These are phyloP conservation scores for Physcia stellaris DNA, from an alignment of 495 filamentous ascomycete genomes.

Conservation along the genomic window DNA sequence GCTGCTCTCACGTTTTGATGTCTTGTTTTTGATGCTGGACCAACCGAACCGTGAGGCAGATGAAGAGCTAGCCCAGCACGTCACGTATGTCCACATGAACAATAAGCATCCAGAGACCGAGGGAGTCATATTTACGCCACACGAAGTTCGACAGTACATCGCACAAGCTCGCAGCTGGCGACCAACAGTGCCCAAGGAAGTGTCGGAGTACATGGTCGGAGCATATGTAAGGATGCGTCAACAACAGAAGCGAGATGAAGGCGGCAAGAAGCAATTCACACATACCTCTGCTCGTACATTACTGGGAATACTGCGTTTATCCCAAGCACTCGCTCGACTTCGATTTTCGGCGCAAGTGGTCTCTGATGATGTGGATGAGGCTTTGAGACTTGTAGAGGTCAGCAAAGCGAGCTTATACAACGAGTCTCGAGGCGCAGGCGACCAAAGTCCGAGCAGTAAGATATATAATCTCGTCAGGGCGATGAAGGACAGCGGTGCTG, in stretches of 20 bases:
- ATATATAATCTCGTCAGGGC: constrained; percentile 88
- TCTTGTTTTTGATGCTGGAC: constrained; percentile 93
- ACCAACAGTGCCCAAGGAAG: constrained; percentile 64
- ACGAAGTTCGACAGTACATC: constrained; percentile 90
- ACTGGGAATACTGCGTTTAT: constrained; percentile 79
- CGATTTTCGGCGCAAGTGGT: constrained; percentile 73
- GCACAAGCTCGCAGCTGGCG: constrained; percentile 82
- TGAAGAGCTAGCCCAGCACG: constrained; percentile 88
- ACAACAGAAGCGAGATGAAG: constrained; percentile 78
- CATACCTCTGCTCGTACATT: constrained; percentile 89
- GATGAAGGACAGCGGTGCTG: constrained; percentile 70
- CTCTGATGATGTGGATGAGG: constrained; percentile 91
- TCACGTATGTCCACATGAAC: constrained; percentile 96
- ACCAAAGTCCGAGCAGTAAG: constrained; percentile 71
- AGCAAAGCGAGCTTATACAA: constrained; percentile 76
- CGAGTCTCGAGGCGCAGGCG: constrained; percentile 43
- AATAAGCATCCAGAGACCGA: constrained; percentile 76
- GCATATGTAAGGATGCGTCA: constrained; percentile 89
- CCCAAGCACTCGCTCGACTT: constrained; percentile 89
- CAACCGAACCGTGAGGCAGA: constrained; percentile 77
- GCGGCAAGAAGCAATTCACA: constrained; percentile 74
- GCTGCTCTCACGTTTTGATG: constrained; percentile 88
- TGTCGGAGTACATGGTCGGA: constrained; percentile 91
- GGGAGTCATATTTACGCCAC: constrained; percentile 67
- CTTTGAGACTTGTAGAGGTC: constrained; percentile 76